Evolutionary conservation across 1,284 basidiomycete species (phyloP).

Genomic region (Xerocomus minutiporus): DNA sequence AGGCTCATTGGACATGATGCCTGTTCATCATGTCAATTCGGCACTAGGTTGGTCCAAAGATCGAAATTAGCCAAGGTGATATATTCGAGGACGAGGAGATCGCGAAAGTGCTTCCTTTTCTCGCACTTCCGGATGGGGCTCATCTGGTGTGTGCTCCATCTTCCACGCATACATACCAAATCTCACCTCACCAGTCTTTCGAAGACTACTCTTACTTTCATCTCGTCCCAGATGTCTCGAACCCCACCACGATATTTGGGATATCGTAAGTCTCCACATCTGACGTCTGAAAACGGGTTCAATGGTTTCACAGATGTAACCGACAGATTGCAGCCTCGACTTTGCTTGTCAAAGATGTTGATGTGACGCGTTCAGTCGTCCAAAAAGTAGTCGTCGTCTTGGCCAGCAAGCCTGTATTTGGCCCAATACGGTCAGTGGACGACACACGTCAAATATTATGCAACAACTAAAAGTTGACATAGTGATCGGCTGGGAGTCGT

Average conservation of each 20-base stretch:
- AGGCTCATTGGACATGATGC: slow-evolving; percentile 21
- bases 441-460: background rate
- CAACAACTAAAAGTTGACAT: slow-evolving; percentile 10
- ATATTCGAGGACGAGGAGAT: slow-evolving; percentile 81
- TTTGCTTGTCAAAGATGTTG: slow-evolving; percentile 76
- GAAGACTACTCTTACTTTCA: slow-evolving; percentile 99
- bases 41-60: slow-evolving; percentile 79
- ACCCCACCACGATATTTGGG: slow-evolving; percentile 82
- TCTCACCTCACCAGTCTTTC: slow-evolving; percentile 52
- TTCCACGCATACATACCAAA: slow-evolving; percentile 4
- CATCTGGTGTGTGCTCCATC: slow-evolving; percentile 63
- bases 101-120: slow-evolving; percentile 82
- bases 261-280: slow-evolving; percentile 70
- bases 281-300: slow-evolving; percentile 1
- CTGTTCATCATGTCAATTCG: slow-evolving; percentile 13
- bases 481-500: slow-evolving; percentile 96
- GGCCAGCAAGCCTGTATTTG: slow-evolving; percentile 86
- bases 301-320: slow-evolving; percentile 66
- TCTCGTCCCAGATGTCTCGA: slow-evolving; percentile 64
- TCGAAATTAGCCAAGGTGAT: slow-evolving; percentile 73
- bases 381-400: slow-evolving; percentile 98
- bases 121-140: slow-evolving; percentile 96
- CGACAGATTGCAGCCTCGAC: slow-evolving; percentile 86
- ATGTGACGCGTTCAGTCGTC: slow-evolving; percentile 93
- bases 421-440: slow-evolving; percentile 65